These are phyloP conservation scores for Psilocybe cyanescens DNA, from an alignment of 768 basidiomycete genomes.

Conservation along the genomic window DNA sequence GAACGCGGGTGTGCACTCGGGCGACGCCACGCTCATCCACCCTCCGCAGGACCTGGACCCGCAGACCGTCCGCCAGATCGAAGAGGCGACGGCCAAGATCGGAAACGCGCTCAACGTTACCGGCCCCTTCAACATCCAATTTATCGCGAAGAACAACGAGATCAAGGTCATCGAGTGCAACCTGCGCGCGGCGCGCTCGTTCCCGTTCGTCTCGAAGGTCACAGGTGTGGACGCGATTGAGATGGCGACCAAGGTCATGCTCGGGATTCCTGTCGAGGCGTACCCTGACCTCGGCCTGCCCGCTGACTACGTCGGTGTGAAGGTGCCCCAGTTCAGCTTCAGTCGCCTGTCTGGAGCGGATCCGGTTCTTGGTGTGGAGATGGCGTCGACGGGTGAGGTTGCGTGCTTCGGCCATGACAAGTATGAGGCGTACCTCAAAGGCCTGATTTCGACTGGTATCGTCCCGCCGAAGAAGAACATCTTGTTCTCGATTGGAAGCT, in stretches of 20 bases:
- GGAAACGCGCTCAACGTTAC: slow-evolving; percentile 98
- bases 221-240: slow-evolving; percentile 98
- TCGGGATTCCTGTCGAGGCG: slow-evolving; percentile 84
- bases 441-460: slow-evolving; percentile 95
- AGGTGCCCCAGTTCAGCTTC: slow-evolving; percentile 99
- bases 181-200: slow-evolving; percentile 94
- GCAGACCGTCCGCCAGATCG: slow-evolving; percentile 93
- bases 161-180: slow-evolving; percentile 99
- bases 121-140: slow-evolving; percentile 99
- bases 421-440: slow-evolving; percentile 98
- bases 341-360: slow-evolving; percentile 96
- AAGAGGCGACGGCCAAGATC: slow-evolving; percentile 96
- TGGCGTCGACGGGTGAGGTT: slow-evolving; percentile 99
- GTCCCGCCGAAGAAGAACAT: slow-evolving; percentile 97
- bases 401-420: slow-evolving; percentile 98
- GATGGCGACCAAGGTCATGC: slow-evolving; percentile 99
- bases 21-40: slow-evolving; percentile 97
- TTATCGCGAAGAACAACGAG: slow-evolving; percentile 99
- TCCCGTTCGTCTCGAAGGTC: slow-evolving; percentile 99
- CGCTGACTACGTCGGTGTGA: slow-evolving; percentile 94
- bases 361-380: slow-evolving; percentile 97
- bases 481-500: slow-evolving; percentile 94
- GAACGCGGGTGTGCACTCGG: slow-evolving; percentile 98
- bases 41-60: slow-evolving; percentile 99
- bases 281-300: slow-evolving; percentile 92